These are phyloP conservation scores for Scedosporium dehoogii DNA, from an alignment of 2,329 filamentous ascomycete genomes.

Conservation along the genomic window DNA sequence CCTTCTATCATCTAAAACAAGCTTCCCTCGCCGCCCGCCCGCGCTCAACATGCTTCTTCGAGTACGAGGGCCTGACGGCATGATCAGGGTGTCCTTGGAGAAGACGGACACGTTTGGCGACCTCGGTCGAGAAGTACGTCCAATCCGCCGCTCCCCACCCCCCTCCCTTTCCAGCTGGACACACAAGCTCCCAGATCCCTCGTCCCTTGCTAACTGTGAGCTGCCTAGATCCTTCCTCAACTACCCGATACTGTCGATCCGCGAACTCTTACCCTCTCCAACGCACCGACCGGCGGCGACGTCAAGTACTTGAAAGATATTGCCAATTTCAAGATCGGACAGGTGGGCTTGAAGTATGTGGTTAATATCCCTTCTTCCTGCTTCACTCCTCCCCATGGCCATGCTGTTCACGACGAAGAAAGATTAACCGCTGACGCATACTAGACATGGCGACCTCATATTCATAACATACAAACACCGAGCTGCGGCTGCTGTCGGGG, in stretches of 20 bases:
- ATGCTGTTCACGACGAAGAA: background rate
- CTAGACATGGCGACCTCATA: constrained; percentile 80
- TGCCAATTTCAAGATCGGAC: constrained; percentile 40
- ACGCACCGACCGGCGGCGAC: constrained; percentile 48
- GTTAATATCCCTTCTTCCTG: background rate
- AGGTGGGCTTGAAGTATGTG: constrained; percentile 49
- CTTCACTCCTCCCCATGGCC: background rate
- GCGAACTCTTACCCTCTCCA: constrained; percentile 50
- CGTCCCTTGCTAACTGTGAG: background rate
- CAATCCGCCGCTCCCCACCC: background rate
- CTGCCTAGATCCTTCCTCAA: constrained; percentile 42
- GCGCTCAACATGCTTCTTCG: constrained; percentile 62
- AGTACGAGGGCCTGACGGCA: constrained; percentile 86
- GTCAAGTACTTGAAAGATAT: constrained; percentile 51
- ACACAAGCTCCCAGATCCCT: background rate
- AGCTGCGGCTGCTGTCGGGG: constrained; percentile 27
- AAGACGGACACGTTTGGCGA: constrained; percentile 61
- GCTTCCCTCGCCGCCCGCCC: background rate
- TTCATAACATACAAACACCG: constrained; percentile 71
- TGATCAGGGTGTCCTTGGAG: constrained; percentile 74
- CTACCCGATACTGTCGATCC: constrained; percentile 54
- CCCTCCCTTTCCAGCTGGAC: background rate
- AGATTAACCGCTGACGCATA: constrained; percentile 4
- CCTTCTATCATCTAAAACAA: background rate
- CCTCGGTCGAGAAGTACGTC: constrained; percentile 41